phyloP scores from a whole-genome alignment of 1,284 basidiomycete genomes.

The Schizophyllum commune region DNA sequence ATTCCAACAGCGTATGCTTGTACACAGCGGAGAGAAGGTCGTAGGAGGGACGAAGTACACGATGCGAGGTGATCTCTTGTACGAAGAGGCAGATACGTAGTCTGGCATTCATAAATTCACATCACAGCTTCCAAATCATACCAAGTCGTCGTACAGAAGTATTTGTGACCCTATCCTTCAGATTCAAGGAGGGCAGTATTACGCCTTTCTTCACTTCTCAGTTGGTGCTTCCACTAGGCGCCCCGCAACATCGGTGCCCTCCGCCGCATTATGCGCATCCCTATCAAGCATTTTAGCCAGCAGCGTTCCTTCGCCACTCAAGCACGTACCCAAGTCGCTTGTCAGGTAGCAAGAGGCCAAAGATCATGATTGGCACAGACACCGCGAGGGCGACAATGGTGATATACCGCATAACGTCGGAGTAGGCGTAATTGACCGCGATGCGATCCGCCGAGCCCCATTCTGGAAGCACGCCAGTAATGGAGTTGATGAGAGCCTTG shows the following conservation, averaged over 20 bases:
- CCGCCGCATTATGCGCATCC: not conserved
- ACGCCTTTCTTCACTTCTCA: not conserved
- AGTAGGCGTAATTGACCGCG: constrained; percentile 3
- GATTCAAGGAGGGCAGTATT: no score
- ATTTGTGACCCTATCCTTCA: no score
- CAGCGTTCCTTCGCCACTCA: not conserved
- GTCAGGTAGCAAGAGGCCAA: constrained; percentile 1
- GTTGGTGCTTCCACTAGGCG: not conserved
- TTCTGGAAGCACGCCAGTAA: constrained; percentile 1
- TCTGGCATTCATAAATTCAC: not conserved
- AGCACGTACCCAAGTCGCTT: not conserved
- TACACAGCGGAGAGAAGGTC: constrained; percentile 33
- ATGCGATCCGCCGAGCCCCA: constrained; percentile 4
- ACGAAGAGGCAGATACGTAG: constrained; percentile 14
- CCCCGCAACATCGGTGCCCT: not conserved
- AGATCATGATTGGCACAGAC: constrained; percentile 1
- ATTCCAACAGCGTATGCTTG: constrained; percentile 34
- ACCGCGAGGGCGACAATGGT: constrained; percentile 1
- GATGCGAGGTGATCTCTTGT: constrained; percentile 31
- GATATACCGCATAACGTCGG: constrained; percentile 4
- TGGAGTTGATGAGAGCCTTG: constrained; percentile 2
- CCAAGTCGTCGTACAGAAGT: no score
- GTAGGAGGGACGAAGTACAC: constrained; percentile 28
- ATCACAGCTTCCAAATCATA: no score
- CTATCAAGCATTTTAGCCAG: not conserved